Conservation (phyloP, 2,329 filamentous ascomycete genomes). For the Colletotrichum chrysophilum region DNA sequence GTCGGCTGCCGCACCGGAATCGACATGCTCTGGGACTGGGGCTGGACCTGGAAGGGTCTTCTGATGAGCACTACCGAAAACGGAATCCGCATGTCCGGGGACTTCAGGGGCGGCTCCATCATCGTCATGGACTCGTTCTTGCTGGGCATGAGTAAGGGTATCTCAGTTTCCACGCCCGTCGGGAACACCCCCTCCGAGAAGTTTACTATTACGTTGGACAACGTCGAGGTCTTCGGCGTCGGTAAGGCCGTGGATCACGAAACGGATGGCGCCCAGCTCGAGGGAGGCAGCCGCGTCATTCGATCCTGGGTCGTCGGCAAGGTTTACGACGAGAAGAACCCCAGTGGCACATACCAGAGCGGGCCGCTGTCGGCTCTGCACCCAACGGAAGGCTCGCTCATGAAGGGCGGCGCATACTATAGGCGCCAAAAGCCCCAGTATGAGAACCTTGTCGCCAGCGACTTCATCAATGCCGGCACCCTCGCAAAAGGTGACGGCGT, state of each 20-base stretch:
- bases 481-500: constrained; percentile 48
- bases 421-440: background rate
- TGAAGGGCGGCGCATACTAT: background rate
- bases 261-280: background rate
- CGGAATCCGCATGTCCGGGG: background rate
- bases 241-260: background rate
- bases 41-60: constrained; percentile 54
- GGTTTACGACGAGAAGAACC: background rate
- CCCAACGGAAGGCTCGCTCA: background rate
- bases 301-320: background rate
- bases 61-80: background rate
- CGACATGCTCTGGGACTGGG: constrained; percentile 77
- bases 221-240: background rate
- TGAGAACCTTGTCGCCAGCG: background rate
- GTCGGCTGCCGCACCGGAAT: constrained; percentile 69
- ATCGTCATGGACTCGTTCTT: background rate
- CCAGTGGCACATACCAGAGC: background rate
- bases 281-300: background rate
- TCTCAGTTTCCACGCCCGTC: background rate
- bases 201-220: background rate
- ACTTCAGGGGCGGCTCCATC: background rate
- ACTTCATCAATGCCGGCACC: background rate
- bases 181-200: background rate
- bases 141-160: background rate
- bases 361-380: background rate